Evolutionary conservation across 768 basidiomycete genomes (phyloP).

Genomic region (Hemileccinum impolitum): DNA sequence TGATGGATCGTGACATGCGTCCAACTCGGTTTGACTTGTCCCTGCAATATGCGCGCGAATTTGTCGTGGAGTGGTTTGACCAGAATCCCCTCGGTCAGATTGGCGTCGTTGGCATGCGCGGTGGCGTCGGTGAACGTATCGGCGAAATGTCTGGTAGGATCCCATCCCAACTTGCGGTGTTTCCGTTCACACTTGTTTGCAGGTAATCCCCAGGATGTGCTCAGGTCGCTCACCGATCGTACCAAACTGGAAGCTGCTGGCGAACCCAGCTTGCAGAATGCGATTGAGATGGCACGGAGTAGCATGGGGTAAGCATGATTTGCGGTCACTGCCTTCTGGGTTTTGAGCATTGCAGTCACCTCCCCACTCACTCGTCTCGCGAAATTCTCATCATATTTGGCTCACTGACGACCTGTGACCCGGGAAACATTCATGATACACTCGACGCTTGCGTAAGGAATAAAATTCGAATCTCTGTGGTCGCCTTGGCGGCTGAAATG

Average conservation of each 20-base stretch:
- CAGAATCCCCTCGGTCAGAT: conserved; percentile 98
- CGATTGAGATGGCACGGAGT: conserved; percentile 93
- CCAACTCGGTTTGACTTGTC: conserved; percentile 91
- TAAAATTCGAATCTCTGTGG: conserved; percentile 87
- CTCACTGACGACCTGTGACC: conserved; percentile 94
- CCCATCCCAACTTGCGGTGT: neutral
- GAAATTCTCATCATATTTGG: conserved; percentile 95
- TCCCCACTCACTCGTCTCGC: conserved; percentile 95
- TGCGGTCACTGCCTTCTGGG: neutral
- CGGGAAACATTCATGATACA: conserved; percentile 93
- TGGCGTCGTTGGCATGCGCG: conserved; percentile 89
- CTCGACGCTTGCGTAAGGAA: conserved; percentile 80
- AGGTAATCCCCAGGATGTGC: conserved; percentile 98
- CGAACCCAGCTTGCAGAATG: conserved; percentile 95
- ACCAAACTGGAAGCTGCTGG: conserved; percentile 87
- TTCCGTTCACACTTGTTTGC: conserved; percentile 8
- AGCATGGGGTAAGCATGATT: conserved; percentile 74
- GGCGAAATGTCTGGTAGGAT: conserved; percentile 87
- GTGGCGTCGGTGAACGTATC: conserved; percentile 86
- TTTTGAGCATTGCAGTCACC: conserved; percentile 56
- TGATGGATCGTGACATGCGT: conserved; percentile 95
- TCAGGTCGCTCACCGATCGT: conserved; percentile 79
- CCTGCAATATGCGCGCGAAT: conserved; percentile 87
- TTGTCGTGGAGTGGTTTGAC: conserved; percentile 97
- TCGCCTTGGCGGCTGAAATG: conserved; percentile 96